Evolutionary conservation across 2,329 filamentous ascomycete genomes (phyloP).

Genomic region (Aspergillus sp.): DNA sequence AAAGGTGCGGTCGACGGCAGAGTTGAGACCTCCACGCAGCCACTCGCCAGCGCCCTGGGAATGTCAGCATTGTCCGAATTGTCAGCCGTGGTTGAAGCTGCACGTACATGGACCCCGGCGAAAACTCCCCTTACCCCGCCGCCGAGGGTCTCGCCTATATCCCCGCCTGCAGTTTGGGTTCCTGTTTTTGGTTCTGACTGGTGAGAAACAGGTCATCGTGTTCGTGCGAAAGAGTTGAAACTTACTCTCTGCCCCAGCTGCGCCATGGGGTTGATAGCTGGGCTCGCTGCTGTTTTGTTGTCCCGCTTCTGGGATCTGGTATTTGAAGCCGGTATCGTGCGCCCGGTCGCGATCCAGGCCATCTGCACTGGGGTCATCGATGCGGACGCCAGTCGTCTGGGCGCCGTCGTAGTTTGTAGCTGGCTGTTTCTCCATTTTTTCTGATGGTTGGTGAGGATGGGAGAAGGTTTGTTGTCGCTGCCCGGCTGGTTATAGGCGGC

Average conservation of each 20-base stretch:
- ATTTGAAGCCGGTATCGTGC: slow-evolving; percentile 2
- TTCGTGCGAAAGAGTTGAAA: neutral
- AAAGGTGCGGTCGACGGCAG: slow-evolving; percentile 40
- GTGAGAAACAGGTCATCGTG: neutral
- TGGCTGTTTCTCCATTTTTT: too few relatives aligned
- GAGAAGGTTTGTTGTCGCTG: too few relatives aligned
- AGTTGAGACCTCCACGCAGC: slow-evolving; percentile 38
- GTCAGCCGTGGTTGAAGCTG: neutral
- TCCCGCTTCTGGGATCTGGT: neutral
- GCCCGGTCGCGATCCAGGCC: neutral
- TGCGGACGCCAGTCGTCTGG: too few relatives aligned
- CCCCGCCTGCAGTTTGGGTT: neutral
- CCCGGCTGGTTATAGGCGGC: too few relatives aligned
- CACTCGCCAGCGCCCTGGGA: slow-evolving; percentile 42
- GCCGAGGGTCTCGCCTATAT: slow-evolving; percentile 17
- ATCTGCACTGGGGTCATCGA: too few relatives aligned
- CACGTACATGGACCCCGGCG: slow-evolving; percentile 37
- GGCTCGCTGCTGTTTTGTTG: neutral
- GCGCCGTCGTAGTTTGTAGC: too few relatives aligned
- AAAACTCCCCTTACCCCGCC: slow-evolving; percentile 27
- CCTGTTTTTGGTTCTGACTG: neutral
- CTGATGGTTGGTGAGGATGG: too few relatives aligned
- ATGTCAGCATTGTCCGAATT: neutral
- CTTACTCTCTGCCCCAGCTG: slow-evolving; percentile 1
- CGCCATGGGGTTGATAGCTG: neutral